Evolutionary conservation across 176 grass and related monocot species (phyloP), one percentile per base, ranked within the genome.

Genomic region (Pontederia paniculata): DNA sequence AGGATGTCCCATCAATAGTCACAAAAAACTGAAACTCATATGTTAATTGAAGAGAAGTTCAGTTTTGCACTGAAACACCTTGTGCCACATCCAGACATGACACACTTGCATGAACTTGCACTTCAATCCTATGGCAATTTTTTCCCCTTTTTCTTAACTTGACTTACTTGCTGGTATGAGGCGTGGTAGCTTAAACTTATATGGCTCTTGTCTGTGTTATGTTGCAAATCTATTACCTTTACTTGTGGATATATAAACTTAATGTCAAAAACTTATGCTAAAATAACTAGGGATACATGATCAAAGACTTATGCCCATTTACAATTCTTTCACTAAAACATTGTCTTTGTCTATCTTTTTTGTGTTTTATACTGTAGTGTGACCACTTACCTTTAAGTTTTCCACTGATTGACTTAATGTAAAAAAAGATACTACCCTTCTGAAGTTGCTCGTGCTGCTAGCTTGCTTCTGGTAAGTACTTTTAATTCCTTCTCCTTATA

Each of bases 391-490:
- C 9, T 59, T n/a, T 83, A 10, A 0, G 18, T 28, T 20, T 64
- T 48, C 56, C 18, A 51, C 56, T 72, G 74, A 58, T 67, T 76
- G 41, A 79, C 72, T 84, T 96, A 45, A 96, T 76, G 48, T 66
- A 60, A 69, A 76, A 44, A 42, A 81, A 96, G 91, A 87, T 96
- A 96, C 78, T 89, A 89, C 71, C 91, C 91, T 74, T 69, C 81
- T 42, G 86, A 96, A 62, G 77, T 96, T 68, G 70, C 82, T 79
- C 77, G 86, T 73, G 82, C 83, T 62, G 83, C 91, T 13, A 71
- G 55, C 16, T 67, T 89, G 70, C 71, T 89, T 59, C 80, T 89
- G 81, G 91, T 96, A 83, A 80, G 76, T 60, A 44, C 37, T 71
- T 22, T 48, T 48, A 8, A 7, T 67, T 53, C 13, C 28, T 67